Conservation (phyloP, 371 early-diverging fungal species). For the Mortierella sp. region DNA sequence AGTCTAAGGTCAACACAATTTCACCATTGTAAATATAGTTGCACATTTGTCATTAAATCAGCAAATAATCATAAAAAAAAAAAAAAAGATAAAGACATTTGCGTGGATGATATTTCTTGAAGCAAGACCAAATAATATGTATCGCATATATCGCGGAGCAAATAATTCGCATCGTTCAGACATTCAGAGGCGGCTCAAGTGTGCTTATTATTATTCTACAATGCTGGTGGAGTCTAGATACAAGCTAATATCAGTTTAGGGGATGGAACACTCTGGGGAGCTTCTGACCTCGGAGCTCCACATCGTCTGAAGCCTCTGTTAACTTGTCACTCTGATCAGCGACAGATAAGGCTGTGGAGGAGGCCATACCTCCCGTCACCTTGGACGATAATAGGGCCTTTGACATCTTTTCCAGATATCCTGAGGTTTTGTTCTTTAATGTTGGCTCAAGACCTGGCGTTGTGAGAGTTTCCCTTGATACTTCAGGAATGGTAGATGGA, state of each 20-base stretch:
- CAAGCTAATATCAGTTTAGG: neutral
- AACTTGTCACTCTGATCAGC: neutral
- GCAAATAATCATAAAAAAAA: neutral
- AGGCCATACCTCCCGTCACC: neutral
- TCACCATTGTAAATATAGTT: constrained; percentile 15
- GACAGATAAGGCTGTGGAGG: neutral
- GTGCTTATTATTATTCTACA: no score
- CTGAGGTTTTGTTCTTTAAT: constrained; percentile 35
- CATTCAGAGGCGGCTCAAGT: no score
- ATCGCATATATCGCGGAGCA: no score
- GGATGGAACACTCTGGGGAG: constrained; percentile 50
- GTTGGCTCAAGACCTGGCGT: constrained; percentile 20
- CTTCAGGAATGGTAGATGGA: constrained; percentile 22
- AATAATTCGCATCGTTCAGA: no score
- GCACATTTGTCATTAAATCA: neutral
- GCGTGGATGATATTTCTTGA: neutral
- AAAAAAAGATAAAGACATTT: constrained; percentile 5
- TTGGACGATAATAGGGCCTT: constrained; percentile 34
- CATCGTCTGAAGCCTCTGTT: neutral
- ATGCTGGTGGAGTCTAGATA: neutral
- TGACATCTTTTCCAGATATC: constrained; percentile 52
- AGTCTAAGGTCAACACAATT: neutral
- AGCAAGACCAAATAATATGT: no score
- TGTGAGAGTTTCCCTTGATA: constrained; percentile 14
- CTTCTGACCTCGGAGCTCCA: constrained; percentile 7